Evolutionary conservation across 176 grass and related monocot species (phyloP), one percentile per base, ranked within the genome.

Genomic region (bread wheat (Triticum aestivum)): DNA sequence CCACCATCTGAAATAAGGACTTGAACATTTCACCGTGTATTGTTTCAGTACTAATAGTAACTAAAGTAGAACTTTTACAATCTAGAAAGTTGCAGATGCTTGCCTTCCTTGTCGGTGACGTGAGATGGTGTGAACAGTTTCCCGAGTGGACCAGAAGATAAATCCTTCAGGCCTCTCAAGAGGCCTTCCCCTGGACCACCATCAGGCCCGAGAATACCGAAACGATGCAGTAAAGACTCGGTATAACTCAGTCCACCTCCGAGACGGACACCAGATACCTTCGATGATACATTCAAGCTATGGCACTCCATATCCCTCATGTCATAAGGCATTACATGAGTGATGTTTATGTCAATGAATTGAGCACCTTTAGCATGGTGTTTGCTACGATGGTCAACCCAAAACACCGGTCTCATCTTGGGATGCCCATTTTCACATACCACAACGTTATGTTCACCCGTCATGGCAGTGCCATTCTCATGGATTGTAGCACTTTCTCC

Each of bases 231-330:
- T 45, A 99, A 89, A 33, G 97, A 94, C 79, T 99, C 97, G 0
- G 97, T 94, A 77, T 99, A 99, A 79, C 84, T 85, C 80, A 99
- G 96, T 78, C 97, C 97, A 78, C 97, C 97, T 75, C 97, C 97
- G 75, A 99, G 94, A 52, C 92, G 90, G 33, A 99, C 97, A 83
- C 94, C 92, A 72, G 89, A 92, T 78, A 99, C 84, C 74, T 96
- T 99, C 72, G 90, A 85, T 71, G 74, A 92, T 63, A 94, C 82
- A 90, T 87, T 94, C 87, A 99, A 92, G 87, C 97, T 99, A 86
- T 99, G 97, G 84, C 89, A 96, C 63, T 96, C 97, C 81, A 94
- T 91, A 87, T 99, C 97, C 87, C 87, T 77, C 62, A 94, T 82
- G 77, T 99, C 90, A 74, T 93, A 95, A 73, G 97, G 97, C 81